Conservation (phyloP, 1,139 yeast genomes). For the Scheffersomyces stambukii region DNA sequence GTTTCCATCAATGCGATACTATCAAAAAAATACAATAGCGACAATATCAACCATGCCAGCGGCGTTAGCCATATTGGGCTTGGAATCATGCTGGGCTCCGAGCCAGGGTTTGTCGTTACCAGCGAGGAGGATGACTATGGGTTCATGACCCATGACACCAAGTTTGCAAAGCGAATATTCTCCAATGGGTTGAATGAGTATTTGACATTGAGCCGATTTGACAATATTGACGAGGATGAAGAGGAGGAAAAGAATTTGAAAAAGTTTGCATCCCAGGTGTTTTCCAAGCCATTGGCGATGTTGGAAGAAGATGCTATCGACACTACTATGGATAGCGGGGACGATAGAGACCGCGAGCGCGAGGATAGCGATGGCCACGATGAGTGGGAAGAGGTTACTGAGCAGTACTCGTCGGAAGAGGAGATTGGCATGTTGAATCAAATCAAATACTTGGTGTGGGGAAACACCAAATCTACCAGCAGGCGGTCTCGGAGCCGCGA, state of each 20-base stretch:
- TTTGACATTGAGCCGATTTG: no score
- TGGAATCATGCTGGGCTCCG: conserved; percentile 2
- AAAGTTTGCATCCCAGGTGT: conserved; percentile 37
- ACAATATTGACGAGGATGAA: no score
- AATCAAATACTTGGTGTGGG: conserved; percentile 31
- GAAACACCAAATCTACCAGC: conserved; percentile 18
- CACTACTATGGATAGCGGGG: conserved; percentile 12
- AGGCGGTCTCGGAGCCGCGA: conserved; percentile 15
- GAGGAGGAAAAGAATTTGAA: conserved; percentile 15
- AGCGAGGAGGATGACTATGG: conserved; percentile 9
- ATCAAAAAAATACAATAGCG: conserved; percentile 24
- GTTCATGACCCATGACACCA: conserved; percentile 4
- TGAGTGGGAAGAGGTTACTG: conserved; percentile 12
- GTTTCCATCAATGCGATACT: conserved; percentile 42
- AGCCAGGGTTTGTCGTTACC: conserved; percentile 8
- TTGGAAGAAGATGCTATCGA: conserved; percentile 8
- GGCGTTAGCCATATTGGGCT: conserved; percentile 4
- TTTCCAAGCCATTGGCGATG: conserved; percentile 11
- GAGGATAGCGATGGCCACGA: conserved; percentile 13
- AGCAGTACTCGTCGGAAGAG: conserved; percentile 10
- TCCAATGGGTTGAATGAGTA: no score
- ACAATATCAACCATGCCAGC: conserved; percentile 1
- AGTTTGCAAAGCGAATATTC: no score
- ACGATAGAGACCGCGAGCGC: conserved; percentile 13
- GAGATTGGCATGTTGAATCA: conserved; percentile 32